Percentiles rank a stretch among this genome's conserved stretches.
Conservation (phyloP, 495 filamentous ascomycete genomes). For the Terfezia boudieri region DNA sequence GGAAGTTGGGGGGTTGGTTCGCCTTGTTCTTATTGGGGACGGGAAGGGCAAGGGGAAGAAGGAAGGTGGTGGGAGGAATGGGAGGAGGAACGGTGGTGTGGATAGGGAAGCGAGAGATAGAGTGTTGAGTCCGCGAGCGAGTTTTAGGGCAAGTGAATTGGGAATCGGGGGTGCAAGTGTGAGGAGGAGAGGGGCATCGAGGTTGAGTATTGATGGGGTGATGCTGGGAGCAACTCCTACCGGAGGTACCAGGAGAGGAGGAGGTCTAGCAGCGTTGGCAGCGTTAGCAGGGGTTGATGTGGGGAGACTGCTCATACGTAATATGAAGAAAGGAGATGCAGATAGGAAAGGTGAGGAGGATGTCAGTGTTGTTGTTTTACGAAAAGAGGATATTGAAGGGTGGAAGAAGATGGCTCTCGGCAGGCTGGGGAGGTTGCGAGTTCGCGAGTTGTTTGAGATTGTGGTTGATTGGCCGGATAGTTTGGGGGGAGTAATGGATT, state of each 20-base stretch:
- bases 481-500: constrained; percentile 62
- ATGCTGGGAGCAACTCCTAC: background rate
- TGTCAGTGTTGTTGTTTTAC: constrained; percentile 5
- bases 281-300: background rate
- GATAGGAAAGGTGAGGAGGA: constrained; percentile 15
- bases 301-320: background rate
- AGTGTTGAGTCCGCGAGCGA: constrained; percentile 16
- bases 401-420: constrained; percentile 66
- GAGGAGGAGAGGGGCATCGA: constrained; percentile 13
- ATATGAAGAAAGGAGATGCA: constrained; percentile 13
- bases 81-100: background rate
- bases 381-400: constrained; percentile 36
- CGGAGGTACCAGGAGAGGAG: background rate
- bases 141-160: constrained; percentile 9
- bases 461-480: constrained; percentile 65
- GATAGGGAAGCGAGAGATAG: constrained; percentile 10
- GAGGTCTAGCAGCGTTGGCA: background rate
- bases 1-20: constrained; percentile 12
- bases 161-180: constrained; percentile 12
- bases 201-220: background rate
- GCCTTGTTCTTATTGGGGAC: constrained; percentile 13
- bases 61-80: background rate
- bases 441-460: constrained; percentile 68
- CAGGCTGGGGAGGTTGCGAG: constrained; percentile 56
- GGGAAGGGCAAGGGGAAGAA: background rate